Percentiles rank a stretch among this genome's conserved stretches.
Conservation (phyloP, 2,329 filamentous ascomycete species). For the Ophiostoma himal-ulmi region DNA sequence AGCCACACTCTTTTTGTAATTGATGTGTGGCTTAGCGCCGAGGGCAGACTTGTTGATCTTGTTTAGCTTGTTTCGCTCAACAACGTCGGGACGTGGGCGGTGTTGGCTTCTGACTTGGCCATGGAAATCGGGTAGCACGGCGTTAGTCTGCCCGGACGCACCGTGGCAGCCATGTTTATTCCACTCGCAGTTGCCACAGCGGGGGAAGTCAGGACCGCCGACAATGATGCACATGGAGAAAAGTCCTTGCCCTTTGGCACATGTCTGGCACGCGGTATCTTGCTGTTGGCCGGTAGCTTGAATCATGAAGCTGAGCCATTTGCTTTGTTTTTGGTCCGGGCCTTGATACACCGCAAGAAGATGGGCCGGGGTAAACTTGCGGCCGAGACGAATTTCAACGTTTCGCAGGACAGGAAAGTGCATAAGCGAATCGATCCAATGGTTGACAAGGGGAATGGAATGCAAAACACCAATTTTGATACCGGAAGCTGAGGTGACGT, state of each 20-base stretch:
- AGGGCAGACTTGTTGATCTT: background rate
- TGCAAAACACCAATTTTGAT: background rate
- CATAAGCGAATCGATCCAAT: constrained; percentile 37
- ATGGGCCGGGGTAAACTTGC: constrained; percentile 38
- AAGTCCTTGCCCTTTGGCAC: constrained; percentile 39
- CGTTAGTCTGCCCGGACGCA: constrained; percentile 8
- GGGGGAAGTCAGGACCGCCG: constrained; percentile 39
- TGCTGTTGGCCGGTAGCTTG: constrained; percentile 45
- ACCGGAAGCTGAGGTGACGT: background rate
- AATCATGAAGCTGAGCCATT: constrained; percentile 46
- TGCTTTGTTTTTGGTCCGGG: constrained; percentile 36
- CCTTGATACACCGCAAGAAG: constrained; percentile 41
- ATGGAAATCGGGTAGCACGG: background rate
- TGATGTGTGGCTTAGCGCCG: background rate
- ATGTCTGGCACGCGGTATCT: constrained; percentile 37
- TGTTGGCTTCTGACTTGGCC: constrained; percentile 11
- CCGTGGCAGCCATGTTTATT: constrained; percentile 34
- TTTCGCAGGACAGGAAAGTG: constrained; percentile 36
- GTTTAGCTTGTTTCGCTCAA: background rate
- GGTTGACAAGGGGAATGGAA: constrained; percentile 36
- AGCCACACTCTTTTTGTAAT: background rate
- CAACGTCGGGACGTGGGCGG: background rate
- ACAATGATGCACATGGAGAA: constrained; percentile 44
- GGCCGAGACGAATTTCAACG: constrained; percentile 39
- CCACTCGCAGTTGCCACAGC: constrained; percentile 50